Conservation (phyloP, 164 flowering plant genomes). For the Dillenia suffruticosa region DNA sequence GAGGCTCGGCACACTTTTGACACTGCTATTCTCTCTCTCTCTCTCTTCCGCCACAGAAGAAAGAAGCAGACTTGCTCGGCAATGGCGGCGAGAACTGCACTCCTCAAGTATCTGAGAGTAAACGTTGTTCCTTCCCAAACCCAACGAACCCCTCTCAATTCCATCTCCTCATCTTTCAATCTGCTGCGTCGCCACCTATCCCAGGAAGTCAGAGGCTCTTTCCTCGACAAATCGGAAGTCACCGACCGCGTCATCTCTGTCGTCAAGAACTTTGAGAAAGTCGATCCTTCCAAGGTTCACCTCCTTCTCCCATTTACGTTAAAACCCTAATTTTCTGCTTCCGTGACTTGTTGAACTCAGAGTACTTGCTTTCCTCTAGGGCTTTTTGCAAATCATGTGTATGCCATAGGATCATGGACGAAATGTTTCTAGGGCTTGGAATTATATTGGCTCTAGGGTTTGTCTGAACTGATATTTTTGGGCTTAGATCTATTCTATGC, state of each 20-base stretch:
- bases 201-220: conserved; percentile 69
- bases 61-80: background rate
- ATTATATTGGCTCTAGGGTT: no score
- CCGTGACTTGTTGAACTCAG: no score
- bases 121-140: conserved; percentile 17
- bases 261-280: conserved; percentile 81
- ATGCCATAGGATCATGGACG: no score
- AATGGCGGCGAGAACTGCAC: conserved; percentile 53
- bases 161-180: conserved; percentile 15
- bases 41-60: background rate
- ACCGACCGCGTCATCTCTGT: conserved; percentile 64
- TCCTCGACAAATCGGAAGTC: conserved; percentile 85
- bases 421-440: no score
- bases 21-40: no score
- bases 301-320: no score
- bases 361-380: no score
- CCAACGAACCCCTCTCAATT: conserved; percentile 20
- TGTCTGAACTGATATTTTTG: no score
- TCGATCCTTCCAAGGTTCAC: conserved; percentile 79
- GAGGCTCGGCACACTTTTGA: no score
- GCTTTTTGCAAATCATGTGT: no score
- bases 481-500: no score
- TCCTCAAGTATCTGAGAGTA: conserved; percentile 62
- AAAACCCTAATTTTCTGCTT: no score
- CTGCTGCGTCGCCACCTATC: conserved; percentile 46